Percentiles rank a stretch among this genome's conserved stretches.
phyloP scores from a whole-genome alignment of 139 green algal species.

The Parachlorella kessleri region DNA sequence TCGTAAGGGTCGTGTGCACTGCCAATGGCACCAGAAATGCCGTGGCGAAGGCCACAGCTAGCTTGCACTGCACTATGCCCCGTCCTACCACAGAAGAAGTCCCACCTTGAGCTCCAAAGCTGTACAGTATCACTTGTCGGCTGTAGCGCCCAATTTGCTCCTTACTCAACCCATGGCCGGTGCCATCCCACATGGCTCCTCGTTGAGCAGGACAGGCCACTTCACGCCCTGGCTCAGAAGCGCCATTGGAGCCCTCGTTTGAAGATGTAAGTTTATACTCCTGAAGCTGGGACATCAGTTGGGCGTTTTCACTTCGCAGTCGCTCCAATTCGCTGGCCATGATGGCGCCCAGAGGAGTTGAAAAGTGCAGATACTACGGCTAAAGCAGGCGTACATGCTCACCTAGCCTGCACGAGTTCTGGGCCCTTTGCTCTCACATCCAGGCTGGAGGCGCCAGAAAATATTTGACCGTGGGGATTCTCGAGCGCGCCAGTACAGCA shows the following conservation, averaged over 20 bases:
- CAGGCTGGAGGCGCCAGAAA: background rate
- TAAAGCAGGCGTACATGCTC: too few relatives aligned
- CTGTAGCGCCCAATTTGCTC: conserved; percentile 80
- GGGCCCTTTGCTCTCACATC: conserved; percentile 8
- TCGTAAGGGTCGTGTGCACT: background rate
- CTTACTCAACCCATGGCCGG: conserved; percentile 60
- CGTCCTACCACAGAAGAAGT: background rate
- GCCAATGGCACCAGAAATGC: background rate
- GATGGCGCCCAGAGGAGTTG: too few relatives aligned
- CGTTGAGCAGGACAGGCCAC: too few relatives aligned
- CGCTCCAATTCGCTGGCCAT: conserved; percentile 11
- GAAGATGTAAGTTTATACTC: background rate
- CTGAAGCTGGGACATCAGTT: conserved; percentile 13
- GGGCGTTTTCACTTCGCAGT: conserved; percentile 34
- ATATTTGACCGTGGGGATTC: too few relatives aligned
- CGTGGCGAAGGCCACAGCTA: background rate
- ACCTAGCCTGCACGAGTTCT: too few relatives aligned
- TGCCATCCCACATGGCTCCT: conserved; percentile 39
- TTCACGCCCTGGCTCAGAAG: too few relatives aligned
- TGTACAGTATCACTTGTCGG: conserved; percentile 83
- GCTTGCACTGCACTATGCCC: background rate
- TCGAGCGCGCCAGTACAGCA: too few relatives aligned
- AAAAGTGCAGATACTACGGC: too few relatives aligned
- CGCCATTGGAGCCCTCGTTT: too few relatives aligned
- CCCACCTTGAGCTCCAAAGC: conserved; percentile 74